Percentiles rank a stretch among this genome's conserved stretches.
Conservation (phyloP, 2,329 filamentous ascomycete species). For the Chalaropsis thielavioides region DNA sequence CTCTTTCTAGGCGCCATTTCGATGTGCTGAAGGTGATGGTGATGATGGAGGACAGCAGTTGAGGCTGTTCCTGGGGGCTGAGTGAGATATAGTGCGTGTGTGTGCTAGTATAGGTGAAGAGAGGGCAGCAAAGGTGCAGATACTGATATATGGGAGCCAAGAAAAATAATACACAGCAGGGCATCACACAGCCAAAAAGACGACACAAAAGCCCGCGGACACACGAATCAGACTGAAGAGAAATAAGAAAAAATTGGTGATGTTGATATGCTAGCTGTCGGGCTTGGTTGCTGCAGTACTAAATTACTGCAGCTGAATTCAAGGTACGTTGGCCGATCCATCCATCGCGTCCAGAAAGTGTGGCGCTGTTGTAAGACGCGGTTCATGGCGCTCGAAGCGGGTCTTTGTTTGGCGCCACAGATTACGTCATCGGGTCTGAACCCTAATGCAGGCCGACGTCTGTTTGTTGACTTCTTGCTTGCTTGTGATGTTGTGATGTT, state of each 20-base stretch:
- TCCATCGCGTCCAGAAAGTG: constrained; percentile 2
- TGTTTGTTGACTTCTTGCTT: not conserved
- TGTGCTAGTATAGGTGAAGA: not conserved
- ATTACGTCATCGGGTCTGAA: not conserved
- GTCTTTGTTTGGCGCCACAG: not conserved
- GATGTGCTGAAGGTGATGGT: not conserved
- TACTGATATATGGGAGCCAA: not conserved
- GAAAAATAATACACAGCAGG: not conserved
- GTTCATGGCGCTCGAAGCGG: not conserved
- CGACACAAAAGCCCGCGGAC: not conserved
- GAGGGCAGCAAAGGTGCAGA: not conserved
- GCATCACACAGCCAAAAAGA: not conserved
- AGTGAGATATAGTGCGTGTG: not conserved
- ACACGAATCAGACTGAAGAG: not conserved
- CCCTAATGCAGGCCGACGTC: too few species aligned
- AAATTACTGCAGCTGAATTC: not conserved
- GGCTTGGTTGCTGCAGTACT: not conserved
- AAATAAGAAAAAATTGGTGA: not conserved
- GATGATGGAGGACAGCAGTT: not conserved
- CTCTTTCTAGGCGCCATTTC: constrained; percentile 13
- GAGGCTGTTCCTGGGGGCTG: not conserved
- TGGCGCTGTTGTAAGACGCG: constrained; percentile 6
- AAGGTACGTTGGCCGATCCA: constrained; percentile 2
- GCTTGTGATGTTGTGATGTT: not conserved
- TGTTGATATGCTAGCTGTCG: not conserved